Evolutionary conservation across 2,329 filamentous ascomycete species (phyloP), one percentile per base, ranked within the genome.

Genomic region (Blastomyces emzantsi): DNA sequence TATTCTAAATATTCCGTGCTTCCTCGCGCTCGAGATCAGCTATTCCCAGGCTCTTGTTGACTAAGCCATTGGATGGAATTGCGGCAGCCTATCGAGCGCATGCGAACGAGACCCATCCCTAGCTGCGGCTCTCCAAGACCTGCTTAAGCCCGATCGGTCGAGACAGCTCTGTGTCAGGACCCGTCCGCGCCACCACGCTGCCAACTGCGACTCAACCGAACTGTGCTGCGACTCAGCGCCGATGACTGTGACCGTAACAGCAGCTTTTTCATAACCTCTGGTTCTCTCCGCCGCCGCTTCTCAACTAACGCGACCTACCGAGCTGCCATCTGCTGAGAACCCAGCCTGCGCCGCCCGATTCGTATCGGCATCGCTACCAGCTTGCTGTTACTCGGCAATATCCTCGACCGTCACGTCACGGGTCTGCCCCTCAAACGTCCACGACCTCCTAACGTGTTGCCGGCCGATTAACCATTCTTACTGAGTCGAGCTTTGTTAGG

Each of bases 191-290:
- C 41, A 19, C 30, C 45, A 45, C 52, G 33, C 51, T 39, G 19
- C 11, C 60, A 45, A 54, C 51, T 54, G 60, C 59, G 36, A 49
- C 61, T 55, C 36, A 57, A 33, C 11, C 43, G 43, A 25, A 43
- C 33, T 58, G 39, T 30, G 49, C 54, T 64, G 47, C 60, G 43
- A 61, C 60, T 58, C 55, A 49, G 47, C 28, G 22, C 63, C 60
- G 59, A 57, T 60, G 62, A 66, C 62, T 62, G 61, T 61, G 61
- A 64, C 63, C 43, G 62, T 62, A 54, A 63, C 64, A 62, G 41
- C 55, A 25, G 39, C 39, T 11, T 52, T 36, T 61, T 25, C 25
- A 28, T 36, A 8, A 19, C 49, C 39, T 39, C 28, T 28, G 19
- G n/a, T 5, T 19, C 49, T 33, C 47, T 51, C 36, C 36, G 36